phyloP scores from a whole-genome alignment of 306 rosid species.

The Cotoneaster glaucophyllus region DNA sequence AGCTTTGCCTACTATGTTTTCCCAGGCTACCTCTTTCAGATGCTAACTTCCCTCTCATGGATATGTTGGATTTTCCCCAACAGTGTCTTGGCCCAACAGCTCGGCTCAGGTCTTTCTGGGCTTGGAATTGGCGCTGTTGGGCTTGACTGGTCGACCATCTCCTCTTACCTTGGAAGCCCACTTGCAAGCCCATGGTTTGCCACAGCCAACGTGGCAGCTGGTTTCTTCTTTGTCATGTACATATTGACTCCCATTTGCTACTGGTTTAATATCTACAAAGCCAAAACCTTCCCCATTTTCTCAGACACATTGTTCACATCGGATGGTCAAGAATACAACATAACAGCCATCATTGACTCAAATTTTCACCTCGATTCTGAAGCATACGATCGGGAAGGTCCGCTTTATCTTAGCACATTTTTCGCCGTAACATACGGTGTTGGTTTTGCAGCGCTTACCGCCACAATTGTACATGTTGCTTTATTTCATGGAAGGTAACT shows the following conservation, averaged over 20 bases:
- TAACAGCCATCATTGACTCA: constrained; percentile 57
- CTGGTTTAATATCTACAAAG: constrained; percentile 62
- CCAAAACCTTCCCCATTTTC: constrained; percentile 71
- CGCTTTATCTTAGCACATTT: constrained; percentile 50
- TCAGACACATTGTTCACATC: constrained; percentile 48
- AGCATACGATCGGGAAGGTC: constrained; percentile 55
- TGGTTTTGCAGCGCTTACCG: constrained; percentile 81
- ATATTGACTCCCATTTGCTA: constrained; percentile 58
- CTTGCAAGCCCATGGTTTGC: constrained; percentile 98
- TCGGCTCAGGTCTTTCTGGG: constrained; percentile 77
- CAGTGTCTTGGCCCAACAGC: constrained; percentile 66
- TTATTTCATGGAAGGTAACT: constrained; percentile 79
- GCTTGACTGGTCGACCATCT: constrained; percentile 82
- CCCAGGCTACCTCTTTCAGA: constrained; percentile 77
- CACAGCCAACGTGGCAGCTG: constrained; percentile 82
- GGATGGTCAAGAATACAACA: constrained; percentile 48
- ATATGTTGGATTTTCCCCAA: constrained; percentile 77
- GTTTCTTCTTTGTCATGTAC: constrained; percentile 62
- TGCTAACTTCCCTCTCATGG: constrained; percentile 80
- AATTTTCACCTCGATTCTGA: constrained; percentile 57
- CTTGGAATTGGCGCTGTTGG: constrained; percentile 65
- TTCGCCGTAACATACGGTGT: constrained; percentile 78
- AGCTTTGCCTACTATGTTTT: constrained; percentile 82
- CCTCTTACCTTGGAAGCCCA: constrained; percentile 91
- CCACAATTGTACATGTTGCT: constrained; percentile 78